Evolutionary conservation across 768 basidiomycete genomes (phyloP), one percentile per base, ranked within the genome.

Genomic region (Inosperma sp.): DNA sequence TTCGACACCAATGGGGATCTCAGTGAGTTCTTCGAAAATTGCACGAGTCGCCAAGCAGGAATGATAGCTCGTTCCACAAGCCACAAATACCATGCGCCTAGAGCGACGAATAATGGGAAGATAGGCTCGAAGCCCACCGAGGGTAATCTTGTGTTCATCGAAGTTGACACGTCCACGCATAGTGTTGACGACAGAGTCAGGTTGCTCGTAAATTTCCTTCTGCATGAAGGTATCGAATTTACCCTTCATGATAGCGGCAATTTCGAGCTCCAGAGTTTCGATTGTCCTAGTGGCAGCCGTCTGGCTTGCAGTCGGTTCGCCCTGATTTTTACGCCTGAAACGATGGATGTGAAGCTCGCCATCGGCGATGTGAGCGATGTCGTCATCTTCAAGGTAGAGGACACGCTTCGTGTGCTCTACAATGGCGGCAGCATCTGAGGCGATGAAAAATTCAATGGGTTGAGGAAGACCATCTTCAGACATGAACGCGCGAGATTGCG

Each of bases 161-260:
- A 99, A 99, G 79, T 96, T 98, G 76, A 99, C 89, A 60, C 96
- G 93, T 54, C 96, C 96, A 81, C 96, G 89, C 96, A 99, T 99
- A 44, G 96, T 99, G 80, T 99, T 99, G 72, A 98, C 93, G 56
- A 98, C 96, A 22, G 93, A 95, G 65, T 99, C 96, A 44, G 96
- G 95, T 68, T 98, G 95, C 66, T 97, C 91, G 76, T 93, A 97
- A 61, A 97, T 97, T 71, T 99, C 96, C 76, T 99, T 99, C 69
- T 98, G 95, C 96, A 99, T 99, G 75, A 99, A 99, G 66, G 95
- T 94, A 65, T 92, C 92, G 67, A 98, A 99, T 70, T 93, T 92
- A 65, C 96, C 96, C 80, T 99, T 99, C 96, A 98, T 98, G 74
- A 99, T 98, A 59, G 95, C 96, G n/a, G 95, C 95, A 39, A 99